Evolutionary conservation across 2,329 filamentous ascomycete species (phyloP).

Genomic region (Rutstroemia sp.): DNA sequence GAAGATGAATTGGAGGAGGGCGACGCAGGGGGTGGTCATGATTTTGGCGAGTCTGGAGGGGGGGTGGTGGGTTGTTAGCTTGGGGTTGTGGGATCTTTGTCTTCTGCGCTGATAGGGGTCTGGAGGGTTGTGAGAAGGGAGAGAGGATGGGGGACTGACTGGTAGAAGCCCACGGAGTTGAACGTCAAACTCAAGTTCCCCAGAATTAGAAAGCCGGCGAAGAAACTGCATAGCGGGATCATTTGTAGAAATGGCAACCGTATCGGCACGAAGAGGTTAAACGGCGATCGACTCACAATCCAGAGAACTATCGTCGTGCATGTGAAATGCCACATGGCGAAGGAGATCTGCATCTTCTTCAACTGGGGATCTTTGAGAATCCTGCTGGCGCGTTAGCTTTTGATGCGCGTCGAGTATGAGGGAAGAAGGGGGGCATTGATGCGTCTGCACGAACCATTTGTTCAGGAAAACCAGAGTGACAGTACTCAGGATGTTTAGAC

Average conservation of each 20-base stretch:
- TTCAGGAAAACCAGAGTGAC: constrained; percentile 38
- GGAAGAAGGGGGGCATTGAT: neutral
- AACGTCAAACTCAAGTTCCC: constrained; percentile 38
- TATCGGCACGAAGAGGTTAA: constrained; percentile 37
- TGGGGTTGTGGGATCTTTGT: neutral
- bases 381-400: constrained; percentile 20
- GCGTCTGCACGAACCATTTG: constrained; percentile 31
- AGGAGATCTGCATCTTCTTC: constrained; percentile 37
- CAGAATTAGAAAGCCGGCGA: constrained; percentile 38
- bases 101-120: neutral
- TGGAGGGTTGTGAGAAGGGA: neutral
- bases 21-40: constrained; percentile 40
- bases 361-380: constrained; percentile 38
- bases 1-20: constrained; percentile 37
- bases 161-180: constrained; percentile 41
- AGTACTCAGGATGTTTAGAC: constrained; percentile 36
- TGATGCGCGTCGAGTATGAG: neutral
- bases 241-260: constrained; percentile 36
- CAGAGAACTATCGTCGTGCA: constrained; percentile 37
- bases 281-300: constrained; percentile 34
- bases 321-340: constrained; percentile 41
- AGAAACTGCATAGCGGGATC: constrained; percentile 39
- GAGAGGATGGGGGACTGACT: constrained; percentile 20
- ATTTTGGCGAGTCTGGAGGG: constrained; percentile 35
- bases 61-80: neutral